phyloP scores from a whole-genome alignment of 73 alveolate species.

The Paramecium primaurelia region DNA sequence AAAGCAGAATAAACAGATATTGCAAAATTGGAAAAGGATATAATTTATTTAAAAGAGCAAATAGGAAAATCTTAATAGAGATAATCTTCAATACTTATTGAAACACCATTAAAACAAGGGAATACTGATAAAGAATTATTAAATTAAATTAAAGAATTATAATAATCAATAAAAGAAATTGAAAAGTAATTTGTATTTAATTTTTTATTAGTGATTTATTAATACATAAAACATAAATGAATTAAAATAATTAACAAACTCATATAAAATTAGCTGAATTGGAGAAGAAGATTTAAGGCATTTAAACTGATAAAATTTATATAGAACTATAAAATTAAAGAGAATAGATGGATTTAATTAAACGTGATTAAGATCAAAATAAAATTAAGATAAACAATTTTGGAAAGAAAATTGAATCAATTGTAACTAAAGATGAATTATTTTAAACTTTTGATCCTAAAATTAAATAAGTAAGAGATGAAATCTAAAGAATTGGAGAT shows the following conservation, averaged over 20 bases:
- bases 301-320: background rate
- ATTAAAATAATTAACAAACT: background rate
- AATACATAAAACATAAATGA: background rate
- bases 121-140: background rate
- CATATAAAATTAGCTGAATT: background rate
- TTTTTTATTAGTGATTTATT: background rate
- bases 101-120: background rate
- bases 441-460: conserved; percentile 2
- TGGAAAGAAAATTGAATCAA: conserved; percentile 20
- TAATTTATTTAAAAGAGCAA: background rate
- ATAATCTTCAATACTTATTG: background rate
- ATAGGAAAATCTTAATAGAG: background rate
- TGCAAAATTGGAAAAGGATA: background rate
- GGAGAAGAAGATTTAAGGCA: background rate
- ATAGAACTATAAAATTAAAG: background rate
- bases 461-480: conserved; percentile 45
- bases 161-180: background rate
- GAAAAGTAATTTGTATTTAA: background rate
- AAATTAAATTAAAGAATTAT: background rate
- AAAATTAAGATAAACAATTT: background rate
- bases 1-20: background rate
- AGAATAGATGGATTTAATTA: background rate
- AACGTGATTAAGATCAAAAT: background rate
- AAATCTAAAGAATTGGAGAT: background rate
- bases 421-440: background rate